Evolutionary conservation across 2,329 filamentous ascomycete genomes (phyloP).

Genomic region (Nigrospora oryzae): DNA sequence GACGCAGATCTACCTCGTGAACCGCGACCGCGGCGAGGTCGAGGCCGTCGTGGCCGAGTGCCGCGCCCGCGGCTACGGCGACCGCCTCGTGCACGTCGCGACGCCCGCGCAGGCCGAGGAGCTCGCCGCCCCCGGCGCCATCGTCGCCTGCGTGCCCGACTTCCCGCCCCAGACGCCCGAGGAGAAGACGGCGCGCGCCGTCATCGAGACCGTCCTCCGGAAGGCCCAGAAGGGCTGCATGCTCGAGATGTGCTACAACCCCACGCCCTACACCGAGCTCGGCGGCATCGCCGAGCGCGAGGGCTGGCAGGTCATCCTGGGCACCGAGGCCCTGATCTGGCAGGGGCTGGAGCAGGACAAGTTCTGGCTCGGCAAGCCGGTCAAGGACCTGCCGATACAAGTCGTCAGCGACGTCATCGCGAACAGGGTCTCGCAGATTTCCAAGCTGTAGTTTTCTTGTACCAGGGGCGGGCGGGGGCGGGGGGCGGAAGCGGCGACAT

Average conservation of each 20-base stretch:
- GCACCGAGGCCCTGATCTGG: constrained; percentile 70
- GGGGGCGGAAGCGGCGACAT: neutral
- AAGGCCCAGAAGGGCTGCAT: constrained; percentile 56
- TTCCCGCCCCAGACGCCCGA: constrained; percentile 57
- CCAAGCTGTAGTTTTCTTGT: constrained; percentile 13
- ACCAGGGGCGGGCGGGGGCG: neutral
- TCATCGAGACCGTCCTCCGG: constrained; percentile 40
- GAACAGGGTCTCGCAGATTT: constrained; percentile 27
- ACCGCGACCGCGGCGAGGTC: constrained; percentile 62
- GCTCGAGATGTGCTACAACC: constrained; percentile 80
- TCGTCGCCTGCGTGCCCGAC: constrained; percentile 70
- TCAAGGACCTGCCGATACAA: constrained; percentile 50
- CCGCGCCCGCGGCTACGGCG: constrained; percentile 46
- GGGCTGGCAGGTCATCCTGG: constrained; percentile 67
- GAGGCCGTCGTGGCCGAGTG: constrained; percentile 59
- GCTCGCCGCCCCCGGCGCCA: constrained; percentile 53
- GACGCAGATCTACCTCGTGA: constrained; percentile 66
- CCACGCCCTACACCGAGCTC: constrained; percentile 59
- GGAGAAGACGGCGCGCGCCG: constrained; percentile 51
- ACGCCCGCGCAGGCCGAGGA: constrained; percentile 49
- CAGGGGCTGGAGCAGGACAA: constrained; percentile 58
- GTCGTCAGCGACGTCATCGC: constrained; percentile 46
- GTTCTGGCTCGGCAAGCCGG: constrained; percentile 56
- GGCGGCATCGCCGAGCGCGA: constrained; percentile 49
- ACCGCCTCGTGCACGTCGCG: constrained; percentile 51